These are phyloP conservation scores for Alternaria brassicae DNA, from an alignment of 2,329 filamentous ascomycete species.

Conservation along the genomic window DNA sequence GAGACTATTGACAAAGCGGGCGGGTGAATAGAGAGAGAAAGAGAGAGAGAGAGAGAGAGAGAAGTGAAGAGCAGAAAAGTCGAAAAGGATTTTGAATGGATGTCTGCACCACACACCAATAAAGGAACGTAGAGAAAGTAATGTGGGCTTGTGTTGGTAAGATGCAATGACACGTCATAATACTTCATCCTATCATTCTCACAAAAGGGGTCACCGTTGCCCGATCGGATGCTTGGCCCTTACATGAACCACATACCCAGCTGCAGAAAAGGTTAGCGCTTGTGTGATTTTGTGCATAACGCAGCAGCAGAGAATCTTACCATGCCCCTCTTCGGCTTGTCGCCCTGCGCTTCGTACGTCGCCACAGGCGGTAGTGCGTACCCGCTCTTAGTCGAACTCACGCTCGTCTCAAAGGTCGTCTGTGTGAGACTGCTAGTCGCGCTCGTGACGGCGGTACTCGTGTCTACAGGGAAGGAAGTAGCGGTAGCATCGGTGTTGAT, in stretches of 20 bases:
- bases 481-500: slow-evolving; percentile 7
- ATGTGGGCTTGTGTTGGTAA: neutral
- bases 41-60: neutral
- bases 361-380: slow-evolving; percentile 2
- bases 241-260: slow-evolving; percentile 22
- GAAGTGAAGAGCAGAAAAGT: too few species aligned
- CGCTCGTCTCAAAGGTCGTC: slow-evolving; percentile 18
- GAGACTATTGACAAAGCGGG: neutral
- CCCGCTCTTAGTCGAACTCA: slow-evolving; percentile 13
- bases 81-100: neutral
- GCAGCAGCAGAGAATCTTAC: neutral
- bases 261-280: slow-evolving; percentile 10
- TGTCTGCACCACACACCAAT: neutral
- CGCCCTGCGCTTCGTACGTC: neutral
- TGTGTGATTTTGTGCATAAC: neutral
- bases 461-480: slow-evolving; percentile 3
- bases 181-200: neutral
- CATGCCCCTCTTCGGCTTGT: slow-evolving; percentile 1
- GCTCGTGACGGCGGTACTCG: neutral
- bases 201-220: neutral
- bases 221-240: neutral
- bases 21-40: neutral
- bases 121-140: slow-evolving; percentile 10
- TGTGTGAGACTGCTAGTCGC: neutral
- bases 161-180: neutral